Base-by-base conservation (phyloP, 805 yeast species). In the Debaryomyces prosopidis region DNA sequence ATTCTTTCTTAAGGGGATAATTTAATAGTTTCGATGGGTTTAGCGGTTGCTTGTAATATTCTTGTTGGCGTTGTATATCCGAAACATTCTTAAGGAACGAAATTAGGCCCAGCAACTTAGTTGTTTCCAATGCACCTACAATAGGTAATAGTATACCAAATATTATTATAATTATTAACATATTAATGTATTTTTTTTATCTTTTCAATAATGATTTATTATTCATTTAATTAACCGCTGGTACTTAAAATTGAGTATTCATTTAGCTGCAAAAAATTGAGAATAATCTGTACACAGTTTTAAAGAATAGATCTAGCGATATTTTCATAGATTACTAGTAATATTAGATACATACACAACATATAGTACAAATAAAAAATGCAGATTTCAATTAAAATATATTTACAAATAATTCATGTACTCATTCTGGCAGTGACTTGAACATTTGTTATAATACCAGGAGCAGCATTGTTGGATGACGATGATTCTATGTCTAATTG, bases 381-480 rank as follows among this genome's bases (percentile, higher is more conserved):
- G 23, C 19, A 11, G 37, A 7, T 11, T 17, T 18, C 5, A 34
- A 34, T 34, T 6, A 34, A 34, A 12, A n/a, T 17, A 34, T 34
- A 34, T 18, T 17, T 12, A 34, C 16, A 17, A 34, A 16, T 16
- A 17, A 3, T 34, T 45, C 45, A 65, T 31, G 71, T 64, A 48
- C 69, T 66, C 70, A 66, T 66, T 40, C 69, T 45, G 15, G 71
- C 70, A n/a, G 72, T 67, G 8, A 71, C 77, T 44, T 70, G 77
- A 9, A 72, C 66, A 7, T 69, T 72, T 0, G 76, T 68, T 9
- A 72, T 61, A 5, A 71, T 66, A 44, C 60, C 69, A 1, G 75
- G 74, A 3, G 75, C 68, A 9, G 62, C 55, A 32, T 53, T 59
- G 16, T 55, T 52, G 5, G 60, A 44, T 10, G 44, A 34, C n/a